Percentiles rank a stretch among this genome's conserved stretches.
Conservation (phyloP, 2,329 filamentous ascomycete species). For the Fusarium sp. region DNA sequence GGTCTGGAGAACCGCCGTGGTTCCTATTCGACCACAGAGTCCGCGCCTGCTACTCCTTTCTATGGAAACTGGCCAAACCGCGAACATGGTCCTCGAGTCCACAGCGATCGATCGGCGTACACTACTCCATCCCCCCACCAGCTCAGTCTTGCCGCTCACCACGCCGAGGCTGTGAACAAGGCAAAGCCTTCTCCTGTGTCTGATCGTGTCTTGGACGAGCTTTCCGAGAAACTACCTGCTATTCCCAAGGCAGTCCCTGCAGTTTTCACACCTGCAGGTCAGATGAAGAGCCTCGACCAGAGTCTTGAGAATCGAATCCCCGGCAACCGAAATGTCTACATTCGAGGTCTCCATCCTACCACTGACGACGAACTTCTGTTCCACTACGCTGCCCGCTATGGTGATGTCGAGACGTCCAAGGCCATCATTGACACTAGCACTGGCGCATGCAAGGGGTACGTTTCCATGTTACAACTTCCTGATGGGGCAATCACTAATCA, state of each 20-base stretch:
- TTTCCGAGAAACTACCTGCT: slow-evolving; percentile 81
- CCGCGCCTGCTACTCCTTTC: slow-evolving; percentile 75
- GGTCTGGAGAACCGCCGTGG: slow-evolving; percentile 76
- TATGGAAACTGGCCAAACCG: slow-evolving; percentile 69
- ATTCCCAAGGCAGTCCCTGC: slow-evolving; percentile 93
- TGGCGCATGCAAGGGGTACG: slow-evolving; percentile 95
- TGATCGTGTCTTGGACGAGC: slow-evolving; percentile 71
- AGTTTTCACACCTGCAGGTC: slow-evolving; percentile 86
- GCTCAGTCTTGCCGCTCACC: slow-evolving; percentile 59
- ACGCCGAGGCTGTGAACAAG: slow-evolving; percentile 61
- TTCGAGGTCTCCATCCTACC: slow-evolving; percentile 93
- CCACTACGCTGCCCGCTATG: slow-evolving; percentile 88
- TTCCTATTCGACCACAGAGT: slow-evolving; percentile 78
- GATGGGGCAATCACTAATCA: slow-evolving; percentile 21
- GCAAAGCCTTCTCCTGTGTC: slow-evolving; percentile 55
- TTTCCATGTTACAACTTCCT: slow-evolving; percentile 22
- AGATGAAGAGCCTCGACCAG: slow-evolving; percentile 91
- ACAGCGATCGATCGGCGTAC: slow-evolving; percentile 74
- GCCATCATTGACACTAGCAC: slow-evolving; percentile 97
- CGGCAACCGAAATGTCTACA: slow-evolving; percentile 98
- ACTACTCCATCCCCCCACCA: slow-evolving; percentile 78
- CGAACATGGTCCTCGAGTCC: slow-evolving; percentile 72
- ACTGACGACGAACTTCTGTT: slow-evolving; percentile 93
- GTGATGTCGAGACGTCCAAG: slow-evolving; percentile 95
- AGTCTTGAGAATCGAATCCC: slow-evolving; percentile 92